phyloP scores from a whole-genome alignment of 805 yeast genomes.

The Saturnispora zaruensis region DNA sequence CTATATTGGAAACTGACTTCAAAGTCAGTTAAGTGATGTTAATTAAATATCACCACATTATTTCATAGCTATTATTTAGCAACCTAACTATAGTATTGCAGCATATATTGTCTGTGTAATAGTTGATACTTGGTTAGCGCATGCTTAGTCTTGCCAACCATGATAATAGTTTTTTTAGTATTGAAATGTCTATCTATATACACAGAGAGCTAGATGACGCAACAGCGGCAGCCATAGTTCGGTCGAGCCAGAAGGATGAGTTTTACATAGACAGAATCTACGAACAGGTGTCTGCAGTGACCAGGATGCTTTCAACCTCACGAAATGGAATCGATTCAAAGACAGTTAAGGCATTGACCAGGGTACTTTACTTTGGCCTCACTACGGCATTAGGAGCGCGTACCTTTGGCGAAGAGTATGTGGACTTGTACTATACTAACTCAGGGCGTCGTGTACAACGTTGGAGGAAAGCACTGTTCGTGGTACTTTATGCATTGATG shows the following conservation, averaged over 20 bases:
- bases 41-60: no score
- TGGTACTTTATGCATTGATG: conserved; percentile 49
- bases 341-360: conserved; percentile 50
- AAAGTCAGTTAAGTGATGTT: no score
- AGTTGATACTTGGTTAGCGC: neutral
- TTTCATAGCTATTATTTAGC: no score
- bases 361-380: conserved; percentile 54
- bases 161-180: neutral
- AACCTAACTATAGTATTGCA: no score
- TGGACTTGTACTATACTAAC: conserved; percentile 52
- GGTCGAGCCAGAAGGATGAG: conserved; percentile 86
- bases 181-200: conserved; percentile 1
- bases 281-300: conserved; percentile 46
- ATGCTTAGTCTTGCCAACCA: neutral
- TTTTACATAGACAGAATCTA: conserved; percentile 53
- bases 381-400: conserved; percentile 72
- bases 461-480: conserved; percentile 46
- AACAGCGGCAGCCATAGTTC: conserved; percentile 81
- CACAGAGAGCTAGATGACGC: conserved; percentile 32
- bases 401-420: conserved; percentile 92
- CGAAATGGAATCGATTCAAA: conserved; percentile 53
- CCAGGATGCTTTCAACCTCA: conserved; percentile 45
- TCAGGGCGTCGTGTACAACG: conserved; percentile 32
- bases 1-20: no score
- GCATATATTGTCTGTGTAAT: no score